phyloP scores from a whole-genome alignment of 495 filamentous ascomycete species.

The Neurospora sp. region DNA sequence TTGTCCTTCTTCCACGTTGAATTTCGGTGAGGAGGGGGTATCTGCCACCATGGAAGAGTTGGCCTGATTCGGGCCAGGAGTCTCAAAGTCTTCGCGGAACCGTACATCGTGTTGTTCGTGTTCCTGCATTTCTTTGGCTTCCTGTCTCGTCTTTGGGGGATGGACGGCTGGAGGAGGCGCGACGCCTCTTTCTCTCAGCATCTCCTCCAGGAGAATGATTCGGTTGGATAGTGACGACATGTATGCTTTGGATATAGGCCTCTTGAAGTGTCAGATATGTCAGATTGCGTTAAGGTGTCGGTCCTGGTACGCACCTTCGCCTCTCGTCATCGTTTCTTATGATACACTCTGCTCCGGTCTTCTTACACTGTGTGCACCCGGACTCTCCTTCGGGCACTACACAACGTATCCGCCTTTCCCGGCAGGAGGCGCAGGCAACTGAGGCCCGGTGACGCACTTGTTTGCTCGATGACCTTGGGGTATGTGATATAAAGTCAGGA shows the following conservation, averaged over 20 bases:
- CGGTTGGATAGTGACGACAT: conserved; percentile 44
- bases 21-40: conserved; percentile 18
- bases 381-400: conserved; percentile 42
- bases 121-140: conserved; percentile 16
- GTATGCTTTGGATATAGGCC: conserved; percentile 47
- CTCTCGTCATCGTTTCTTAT: conserved; percentile 50
- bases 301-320: conserved; percentile 26
- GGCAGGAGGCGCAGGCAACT: conserved; percentile 32
- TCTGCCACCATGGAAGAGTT: conserved; percentile 10
- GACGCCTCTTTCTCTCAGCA: conserved; percentile 40
- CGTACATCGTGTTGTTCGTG: conserved; percentile 5
- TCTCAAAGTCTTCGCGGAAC: conserved; percentile 1
- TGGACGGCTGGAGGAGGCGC: conserved; percentile 39
- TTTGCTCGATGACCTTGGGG: conserved; percentile 14
- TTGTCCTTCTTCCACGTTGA: conserved; percentile 18
- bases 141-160: conserved; percentile 41
- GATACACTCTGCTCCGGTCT: conserved; percentile 39
- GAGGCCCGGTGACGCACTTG: conserved; percentile 30
- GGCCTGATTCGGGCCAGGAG: conserved; percentile 7
- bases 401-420: conserved; percentile 45
- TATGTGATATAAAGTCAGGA: conserved; percentile 14
- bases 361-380: conserved; percentile 44
- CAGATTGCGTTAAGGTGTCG: neutral
- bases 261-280: conserved; percentile 10
- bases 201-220: conserved; percentile 37